Evolutionary conservation across 2,329 filamentous ascomycete genomes (phyloP).

Genomic region (Aquanectria penicillioides): DNA sequence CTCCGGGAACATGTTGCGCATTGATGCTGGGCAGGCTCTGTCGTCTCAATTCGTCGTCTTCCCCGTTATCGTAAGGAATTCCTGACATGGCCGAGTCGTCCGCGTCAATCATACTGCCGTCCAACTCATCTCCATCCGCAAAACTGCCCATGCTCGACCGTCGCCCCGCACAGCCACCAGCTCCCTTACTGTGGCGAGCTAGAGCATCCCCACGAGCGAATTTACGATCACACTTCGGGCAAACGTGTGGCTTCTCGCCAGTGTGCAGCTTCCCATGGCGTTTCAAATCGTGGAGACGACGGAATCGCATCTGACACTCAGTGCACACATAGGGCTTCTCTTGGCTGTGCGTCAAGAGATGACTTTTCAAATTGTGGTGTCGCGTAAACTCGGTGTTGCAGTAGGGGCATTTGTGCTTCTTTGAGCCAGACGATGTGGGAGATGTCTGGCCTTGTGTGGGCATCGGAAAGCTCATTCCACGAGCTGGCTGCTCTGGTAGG

Average conservation of each 20-base stretch:
- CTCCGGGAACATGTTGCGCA: constrained; percentile 71
- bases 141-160: constrained; percentile 87
- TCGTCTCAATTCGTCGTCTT: constrained; percentile 72
- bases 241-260: constrained; percentile 93
- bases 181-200: constrained; percentile 93
- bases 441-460: constrained; percentile 54
- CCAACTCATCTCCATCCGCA: constrained; percentile 79
- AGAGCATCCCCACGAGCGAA: constrained; percentile 96
- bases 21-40: constrained; percentile 81
- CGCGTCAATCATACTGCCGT: constrained; percentile 57
- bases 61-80: constrained; percentile 64
- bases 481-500: constrained; percentile 56
- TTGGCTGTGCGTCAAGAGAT: constrained; percentile 96
- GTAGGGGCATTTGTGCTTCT: constrained; percentile 96
- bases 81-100: constrained; percentile 69
- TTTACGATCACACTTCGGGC: constrained; percentile 91
- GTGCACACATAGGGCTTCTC: constrained; percentile 97
- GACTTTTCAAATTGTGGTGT: constrained; percentile 97
- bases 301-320: constrained; percentile 92
- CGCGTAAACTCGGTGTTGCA: constrained; percentile 97
- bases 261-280: constrained; percentile 96
- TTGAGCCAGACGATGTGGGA: constrained; percentile 71
- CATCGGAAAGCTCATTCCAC: constrained; percentile 69
- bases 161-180: constrained; percentile 92
- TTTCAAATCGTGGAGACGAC: constrained; percentile 93